Conservation (phyloP, 1,284 basidiomycete genomes). For the Leccinum pachyderme region DNA sequence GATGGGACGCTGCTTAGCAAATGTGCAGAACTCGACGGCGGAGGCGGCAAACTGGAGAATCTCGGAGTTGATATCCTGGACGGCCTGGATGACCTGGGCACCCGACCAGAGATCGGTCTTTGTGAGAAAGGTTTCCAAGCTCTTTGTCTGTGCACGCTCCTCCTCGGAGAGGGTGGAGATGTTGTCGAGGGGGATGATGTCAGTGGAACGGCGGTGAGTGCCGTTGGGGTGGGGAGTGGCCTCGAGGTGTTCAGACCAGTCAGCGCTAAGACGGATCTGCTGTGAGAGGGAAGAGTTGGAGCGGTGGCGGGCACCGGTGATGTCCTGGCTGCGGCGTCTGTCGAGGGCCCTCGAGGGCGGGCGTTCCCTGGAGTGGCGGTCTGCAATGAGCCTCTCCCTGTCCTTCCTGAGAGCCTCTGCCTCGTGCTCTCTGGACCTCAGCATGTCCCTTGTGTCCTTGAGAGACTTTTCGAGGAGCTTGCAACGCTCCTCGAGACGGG, state of each 20-base stretch:
- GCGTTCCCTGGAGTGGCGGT: constrained; percentile 30
- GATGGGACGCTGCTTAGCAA: constrained; percentile 38
- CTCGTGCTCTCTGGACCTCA: constrained; percentile 52
- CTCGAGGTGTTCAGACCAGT: constrained; percentile 32
- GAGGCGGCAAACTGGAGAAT: constrained; percentile 73
- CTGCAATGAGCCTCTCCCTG: constrained; percentile 32
- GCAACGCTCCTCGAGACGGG: constrained; percentile 58
- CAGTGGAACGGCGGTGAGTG: constrained; percentile 12
- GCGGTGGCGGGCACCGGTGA: constrained; percentile 24
- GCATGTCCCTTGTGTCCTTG: constrained; percentile 48
- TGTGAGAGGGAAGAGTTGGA: constrained; percentile 32
- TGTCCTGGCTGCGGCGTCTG: neutral
- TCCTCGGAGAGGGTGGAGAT: constrained; percentile 41
- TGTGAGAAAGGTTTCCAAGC: constrained; percentile 64
- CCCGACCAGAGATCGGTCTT: constrained; percentile 74
- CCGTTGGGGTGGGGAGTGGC: constrained; percentile 13
- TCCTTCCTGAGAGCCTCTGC: constrained; percentile 53
- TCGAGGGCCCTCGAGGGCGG: constrained; percentile 22
- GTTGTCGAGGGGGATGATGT: constrained; percentile 19
- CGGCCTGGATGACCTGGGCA: constrained; percentile 69
- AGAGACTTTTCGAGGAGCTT: constrained; percentile 57
- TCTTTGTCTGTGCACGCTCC: constrained; percentile 47
- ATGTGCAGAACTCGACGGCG: constrained; percentile 59
- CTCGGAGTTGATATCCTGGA: constrained; percentile 77
- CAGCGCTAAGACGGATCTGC: constrained; percentile 31